Base-by-base conservation (phyloP, 2,329 filamentous ascomycete species). In the Myriosclerotinia duriaeana region DNA sequence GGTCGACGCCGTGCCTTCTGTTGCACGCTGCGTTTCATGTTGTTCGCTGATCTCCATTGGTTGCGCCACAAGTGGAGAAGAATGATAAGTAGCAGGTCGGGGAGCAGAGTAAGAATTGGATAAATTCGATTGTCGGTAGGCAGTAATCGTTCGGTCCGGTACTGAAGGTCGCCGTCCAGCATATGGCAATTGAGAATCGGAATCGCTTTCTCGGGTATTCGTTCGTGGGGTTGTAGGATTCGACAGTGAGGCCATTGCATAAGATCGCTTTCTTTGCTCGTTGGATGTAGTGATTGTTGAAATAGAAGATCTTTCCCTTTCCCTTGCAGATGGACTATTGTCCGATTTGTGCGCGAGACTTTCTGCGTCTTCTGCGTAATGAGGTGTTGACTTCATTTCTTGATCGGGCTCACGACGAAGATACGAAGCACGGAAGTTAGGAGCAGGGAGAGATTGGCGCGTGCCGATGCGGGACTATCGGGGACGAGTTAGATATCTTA, bases 1-100 rank as follows among this genome's bases (percentile, higher is more conserved):
- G 0, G 90, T 94, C 0, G 95, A 98, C 73, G 95, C 92, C 0
- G 92, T 93, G 11, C 89, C 89, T 73, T 93, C 88, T 38, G 81
- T 72, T 22, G 77, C 79, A 67, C 84, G 79, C 53, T 76, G 75
- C 26, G 75, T 73, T 54, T 83, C 82, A 11, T 76, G 74, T 50
- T 75, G 78, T 77, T 81, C 67, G 74, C 78, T 67, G 71, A 78
- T 62, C 74, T 83, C 81, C 36, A 74, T 71, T 20, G 79, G 71
- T 56, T 81, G 80, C 9, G 81, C 81, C 12, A 83, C 85, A 60
- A 89, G 78, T 2, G 87, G 86, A 1, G 86, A 89, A 2, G 87
- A 87, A 74, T 84, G 85, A 61, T 76, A 77, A 22, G 64, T 36
- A 20, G 48, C 61, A 15, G 69, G 72, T 66, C 74, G 73, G 58